Evolutionary conservation across 2,329 filamentous ascomycete species (phyloP), one percentile per base, ranked within the genome.

Genomic region (Aspergillus niger): DNA sequence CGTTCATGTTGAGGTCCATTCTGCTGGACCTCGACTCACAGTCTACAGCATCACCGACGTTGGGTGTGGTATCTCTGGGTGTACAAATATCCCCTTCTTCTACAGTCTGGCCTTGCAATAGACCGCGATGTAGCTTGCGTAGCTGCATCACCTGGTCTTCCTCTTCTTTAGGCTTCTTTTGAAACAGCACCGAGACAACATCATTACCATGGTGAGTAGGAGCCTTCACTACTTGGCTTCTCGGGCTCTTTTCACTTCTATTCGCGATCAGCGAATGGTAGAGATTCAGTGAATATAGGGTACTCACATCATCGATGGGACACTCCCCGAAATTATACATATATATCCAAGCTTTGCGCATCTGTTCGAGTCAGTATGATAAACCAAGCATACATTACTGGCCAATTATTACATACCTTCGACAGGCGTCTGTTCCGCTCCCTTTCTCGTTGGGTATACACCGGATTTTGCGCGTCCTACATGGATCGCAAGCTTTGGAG

Each of bases 391-490:
- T 22, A 53, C n/a, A 15, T 8, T 30, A 20, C 8, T 17, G 0
- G 36, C 1, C 20, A 6, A 15, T 53, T 6, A 1, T 11, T 8
- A 30, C 32, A 1, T 54, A 55, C 52, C 52, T 55, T 22, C 52
- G 52, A 43, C 52, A 55, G 8, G 36, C 52, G 17, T 28, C 39
- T n/a, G 1, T 24, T 7, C 17, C 17, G 32, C 24, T 7, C 20
- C 22, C 10, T 43, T 55, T 28, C 24, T 55, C 52, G 2, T 24
- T 7, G 2, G 52, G 38, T 17, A 55, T n/a, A 20, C 52, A 55
- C n/a, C 52, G 26, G n/a, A 55, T 44, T 5, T 55, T 55, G 24
- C 52, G 52, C 2, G 38, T 17, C 11, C 39, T 32, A 24, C 52
- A 55, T 17, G 10, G 24, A 8, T 55, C 52, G 8, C 52, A 55